Percentiles rank a stretch among this genome's conserved stretches.
Evolutionary conservation across 148 eudicot genomes (phyloP).

Genomic region (Rhododendron mucronatum): DNA sequence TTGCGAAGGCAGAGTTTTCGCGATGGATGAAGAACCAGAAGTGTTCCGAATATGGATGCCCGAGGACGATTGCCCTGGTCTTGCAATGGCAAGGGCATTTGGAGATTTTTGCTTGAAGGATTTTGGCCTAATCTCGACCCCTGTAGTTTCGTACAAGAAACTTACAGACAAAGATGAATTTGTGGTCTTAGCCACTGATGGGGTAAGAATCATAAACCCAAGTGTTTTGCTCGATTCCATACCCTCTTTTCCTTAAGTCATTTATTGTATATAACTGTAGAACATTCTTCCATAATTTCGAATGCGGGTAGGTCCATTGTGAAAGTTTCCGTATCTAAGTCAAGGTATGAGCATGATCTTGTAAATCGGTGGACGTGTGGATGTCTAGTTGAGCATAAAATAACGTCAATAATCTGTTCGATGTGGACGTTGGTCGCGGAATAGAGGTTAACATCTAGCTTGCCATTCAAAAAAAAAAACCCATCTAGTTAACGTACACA

Average conservation of each 20-base stretch:
- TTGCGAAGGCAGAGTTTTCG: constrained; percentile 61
- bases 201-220: constrained; percentile 48
- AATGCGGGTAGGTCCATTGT: not conserved
- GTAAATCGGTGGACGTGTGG: too few relatives aligned
- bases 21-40: constrained; percentile 58
- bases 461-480: too few relatives aligned
- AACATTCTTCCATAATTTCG: not conserved
- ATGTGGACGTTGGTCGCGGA: too few relatives aligned
- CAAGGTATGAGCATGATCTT: not conserved
- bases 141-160: constrained; percentile 56
- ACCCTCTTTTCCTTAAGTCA: not conserved
- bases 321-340: not conserved
- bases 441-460: too few relatives aligned
- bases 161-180: constrained; percentile 71
- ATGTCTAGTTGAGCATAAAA: too few relatives aligned
- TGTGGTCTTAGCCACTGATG: constrained; percentile 84
- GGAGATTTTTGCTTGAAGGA: constrained; percentile 94
- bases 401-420: too few relatives aligned
- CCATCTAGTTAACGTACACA: too few relatives aligned
- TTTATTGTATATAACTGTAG: not conserved
- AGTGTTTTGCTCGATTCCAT: not conserved
- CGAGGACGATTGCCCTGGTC: constrained; percentile 74
- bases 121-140: constrained; percentile 77
- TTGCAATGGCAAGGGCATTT: constrained; percentile 93
- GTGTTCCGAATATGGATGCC: constrained; percentile 79